phyloP scores from a whole-genome alignment of 352 stramenopile species.

The Pythium myriotylum region DNA sequence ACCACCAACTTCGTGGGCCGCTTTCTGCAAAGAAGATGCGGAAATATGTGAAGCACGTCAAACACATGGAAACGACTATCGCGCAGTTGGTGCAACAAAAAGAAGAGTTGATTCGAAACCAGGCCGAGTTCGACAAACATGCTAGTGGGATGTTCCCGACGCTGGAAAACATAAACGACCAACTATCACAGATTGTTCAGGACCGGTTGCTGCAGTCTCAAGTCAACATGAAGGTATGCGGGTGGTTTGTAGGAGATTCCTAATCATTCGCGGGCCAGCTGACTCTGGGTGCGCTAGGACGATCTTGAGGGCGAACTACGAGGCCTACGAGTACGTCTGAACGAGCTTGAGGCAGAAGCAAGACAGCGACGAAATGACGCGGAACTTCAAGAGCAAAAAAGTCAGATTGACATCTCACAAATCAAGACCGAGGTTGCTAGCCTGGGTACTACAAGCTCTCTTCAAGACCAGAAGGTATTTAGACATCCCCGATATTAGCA shows the following conservation, averaged over 20 bases:
- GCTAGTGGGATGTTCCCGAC: constrained; percentile 84
- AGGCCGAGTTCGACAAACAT: constrained; percentile 82
- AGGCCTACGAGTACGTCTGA: constrained; percentile 70
- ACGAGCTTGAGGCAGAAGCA: constrained; percentile 70
- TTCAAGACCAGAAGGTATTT: constrained; percentile 64
- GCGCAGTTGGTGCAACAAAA: constrained; percentile 78
- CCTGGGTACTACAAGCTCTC: constrained; percentile 60
- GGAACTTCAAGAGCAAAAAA: constrained; percentile 77
- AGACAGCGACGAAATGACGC: constrained; percentile 73
- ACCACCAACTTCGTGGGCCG: constrained; percentile 21
- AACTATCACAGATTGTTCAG: constrained; percentile 78
- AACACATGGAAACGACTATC: constrained; percentile 83
- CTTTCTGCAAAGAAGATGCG: constrained; percentile 54
- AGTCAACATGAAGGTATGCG: constrained; percentile 44
- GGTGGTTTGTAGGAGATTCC: not conserved
- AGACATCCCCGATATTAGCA: not conserved
- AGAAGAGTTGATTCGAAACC: constrained; percentile 72
- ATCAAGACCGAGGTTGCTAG: constrained; percentile 76
- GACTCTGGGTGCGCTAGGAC: constrained; percentile 28
- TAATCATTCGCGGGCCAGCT: no score
- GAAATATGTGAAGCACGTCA: constrained; percentile 52
- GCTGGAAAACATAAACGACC: constrained; percentile 76
- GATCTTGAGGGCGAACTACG: constrained; percentile 75
- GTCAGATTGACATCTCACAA: constrained; percentile 73
- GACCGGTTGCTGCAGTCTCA: constrained; percentile 58